Evolutionary conservation across 495 filamentous ascomycete species (phyloP).

Genomic region (Penicillium malachiteum): DNA sequence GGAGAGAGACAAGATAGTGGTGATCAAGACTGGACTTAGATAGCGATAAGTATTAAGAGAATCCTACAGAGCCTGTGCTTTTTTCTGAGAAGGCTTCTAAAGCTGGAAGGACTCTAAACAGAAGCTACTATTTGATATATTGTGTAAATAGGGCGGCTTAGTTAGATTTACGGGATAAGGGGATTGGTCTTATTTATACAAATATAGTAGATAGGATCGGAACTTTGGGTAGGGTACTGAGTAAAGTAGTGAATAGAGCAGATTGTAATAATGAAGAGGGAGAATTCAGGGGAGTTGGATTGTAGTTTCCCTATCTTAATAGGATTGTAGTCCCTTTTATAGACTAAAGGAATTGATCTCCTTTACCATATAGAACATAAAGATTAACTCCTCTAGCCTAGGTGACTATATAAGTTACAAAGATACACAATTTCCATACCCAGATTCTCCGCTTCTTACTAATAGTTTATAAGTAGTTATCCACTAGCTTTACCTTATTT

Average conservation of each 20-base stretch:
- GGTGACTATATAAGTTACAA: too few relatives aligned
- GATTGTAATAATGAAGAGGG: too few relatives aligned
- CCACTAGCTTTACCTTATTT: too few relatives aligned
- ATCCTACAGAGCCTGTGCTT: conserved; percentile 8
- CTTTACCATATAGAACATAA: too few relatives aligned
- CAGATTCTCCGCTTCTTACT: too few relatives aligned
- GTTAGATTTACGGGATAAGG: neutral
- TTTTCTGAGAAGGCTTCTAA: conserved; percentile 15
- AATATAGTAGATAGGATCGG: neutral
- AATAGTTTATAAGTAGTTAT: too few relatives aligned
- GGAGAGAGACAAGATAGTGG: conserved; percentile 6
- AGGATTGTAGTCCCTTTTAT: too few relatives aligned
- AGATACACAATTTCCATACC: too few relatives aligned
- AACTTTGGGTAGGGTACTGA: neutral
- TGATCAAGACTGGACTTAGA: conserved; percentile 19
- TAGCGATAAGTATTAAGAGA: conserved; percentile 12
- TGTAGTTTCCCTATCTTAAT: too few relatives aligned
- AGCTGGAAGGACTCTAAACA: conserved; percentile 16
- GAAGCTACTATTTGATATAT: conserved; percentile 9
- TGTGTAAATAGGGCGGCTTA: neutral
- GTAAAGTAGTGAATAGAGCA: neutral
- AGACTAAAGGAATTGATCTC: too few relatives aligned
- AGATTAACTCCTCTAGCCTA: too few relatives aligned
- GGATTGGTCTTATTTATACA: neutral
- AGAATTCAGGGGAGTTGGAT: neutral